A percentile compares a stretch with the other conserved stretches of the same genome.
Conservation (phyloP, 2,329 filamentous ascomycete genomes). For the Sporothrix inflata region DNA sequence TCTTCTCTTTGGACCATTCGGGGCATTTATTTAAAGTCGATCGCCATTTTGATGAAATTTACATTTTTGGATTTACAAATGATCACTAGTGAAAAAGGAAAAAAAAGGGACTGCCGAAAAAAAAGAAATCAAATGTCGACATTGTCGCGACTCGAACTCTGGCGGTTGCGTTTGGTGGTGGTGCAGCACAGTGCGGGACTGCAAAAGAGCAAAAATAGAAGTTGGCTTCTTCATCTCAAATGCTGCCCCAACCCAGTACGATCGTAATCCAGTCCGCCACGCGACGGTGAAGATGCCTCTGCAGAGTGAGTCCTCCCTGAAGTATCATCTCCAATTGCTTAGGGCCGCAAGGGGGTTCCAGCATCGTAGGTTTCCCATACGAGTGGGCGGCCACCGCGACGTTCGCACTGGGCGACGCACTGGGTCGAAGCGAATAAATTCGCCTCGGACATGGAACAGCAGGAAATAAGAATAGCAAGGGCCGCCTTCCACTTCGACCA, state of each 20-base stretch:
- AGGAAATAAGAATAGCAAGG: conserved; percentile 52
- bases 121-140: neutral
- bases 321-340: conserved; percentile 70
- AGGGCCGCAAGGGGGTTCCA: conserved; percentile 55
- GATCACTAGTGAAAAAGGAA: neutral
- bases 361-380: conserved; percentile 68
- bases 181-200: neutral
- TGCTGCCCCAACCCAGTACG: conserved; percentile 61
- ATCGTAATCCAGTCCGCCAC: conserved; percentile 72
- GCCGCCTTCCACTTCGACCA: conserved; percentile 36
- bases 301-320: conserved; percentile 75
- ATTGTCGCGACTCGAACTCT: neutral
- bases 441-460: conserved; percentile 57
- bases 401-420: conserved; percentile 69
- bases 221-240: conserved; percentile 59
- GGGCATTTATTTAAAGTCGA: neutral
- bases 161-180: neutral
- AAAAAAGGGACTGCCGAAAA: neutral
- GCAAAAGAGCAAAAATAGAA: conserved; percentile 39
- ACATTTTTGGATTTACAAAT: neutral
- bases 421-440: conserved; percentile 44
- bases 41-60: neutral
- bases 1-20: conserved; percentile 8
- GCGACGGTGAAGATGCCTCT: conserved; percentile 71
- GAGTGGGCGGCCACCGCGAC: conserved; percentile 68